Base-by-base conservation (phyloP, 2,329 filamentous ascomycete genomes). In the Talaromyces pinophilus region DNA sequence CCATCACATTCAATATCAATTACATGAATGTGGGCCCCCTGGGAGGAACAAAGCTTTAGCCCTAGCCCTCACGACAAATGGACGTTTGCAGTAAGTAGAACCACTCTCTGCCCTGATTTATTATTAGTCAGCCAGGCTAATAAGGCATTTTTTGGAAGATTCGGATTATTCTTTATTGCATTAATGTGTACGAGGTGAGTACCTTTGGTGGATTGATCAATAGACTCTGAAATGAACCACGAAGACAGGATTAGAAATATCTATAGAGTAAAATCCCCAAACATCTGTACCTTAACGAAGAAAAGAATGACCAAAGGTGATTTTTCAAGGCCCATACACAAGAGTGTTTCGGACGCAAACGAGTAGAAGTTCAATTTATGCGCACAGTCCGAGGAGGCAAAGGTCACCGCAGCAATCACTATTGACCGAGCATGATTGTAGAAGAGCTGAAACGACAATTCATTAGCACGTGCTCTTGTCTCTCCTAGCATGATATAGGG, bases 321-420 rank as follows among this genome's bases (percentile, higher is more conserved):
- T 7, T n/a, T 42, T 17, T 42, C n/a, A 42, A 6, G 6, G 6
- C 6, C 15, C 40, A 42, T 2, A 17, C 2, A 42, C 17, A 42
- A 42, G 40, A n/a, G 42, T 19, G 3, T 17, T 44, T 7, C 42
- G 8, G 33, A 11, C 42, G n/a, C 3, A 17, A 13, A 13, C 19
- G 19, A 48, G 3, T 28, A 17, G 22, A 4, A 52, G 5, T 6
- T 28, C 7, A 33, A 30, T 5, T 57, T 59, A 59, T 19, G 28
- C 25, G 19, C 62, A 64, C 25, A 35, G 52, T 8, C 62, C 62
- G 38, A 64, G n/a, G 8, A 64, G 22, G 30, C 62, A 64, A 25
- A 64, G 50, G 15, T 59, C 40, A 22, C 35, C 50, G 50, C 62
- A 64, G 28, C 62, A 64, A 2, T 64, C 52, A 19, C 40, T 64